Evolutionary conservation across 352 stramenopile genomes (phyloP).

Genomic region (Phytophthora pistaciae): DNA sequence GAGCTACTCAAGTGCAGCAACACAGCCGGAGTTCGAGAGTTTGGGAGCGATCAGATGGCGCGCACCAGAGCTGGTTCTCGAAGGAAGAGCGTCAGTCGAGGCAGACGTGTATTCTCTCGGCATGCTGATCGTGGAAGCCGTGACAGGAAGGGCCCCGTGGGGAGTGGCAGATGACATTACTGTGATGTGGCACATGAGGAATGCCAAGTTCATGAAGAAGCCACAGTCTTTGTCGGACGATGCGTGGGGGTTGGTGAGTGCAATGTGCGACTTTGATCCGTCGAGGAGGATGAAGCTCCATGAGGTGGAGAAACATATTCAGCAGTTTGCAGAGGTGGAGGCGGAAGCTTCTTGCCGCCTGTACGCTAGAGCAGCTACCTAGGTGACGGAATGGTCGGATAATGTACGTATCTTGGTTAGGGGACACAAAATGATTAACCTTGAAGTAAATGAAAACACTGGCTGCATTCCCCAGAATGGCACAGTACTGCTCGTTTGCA

Average conservation of each 20-base stretch:
- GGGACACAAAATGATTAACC: no score
- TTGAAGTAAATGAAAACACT: no score
- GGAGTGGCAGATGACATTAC: neutral
- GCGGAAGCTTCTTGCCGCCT: neutral
- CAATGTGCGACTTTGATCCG: slow-evolving; percentile 12
- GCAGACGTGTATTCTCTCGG: slow-evolving; percentile 14
- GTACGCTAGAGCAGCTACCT: no score
- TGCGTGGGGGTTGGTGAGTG: slow-evolving; percentile 4
- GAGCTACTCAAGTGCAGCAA: neutral
- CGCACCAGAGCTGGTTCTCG: slow-evolving; percentile 1
- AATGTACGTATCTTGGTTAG: no score
- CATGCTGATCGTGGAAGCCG: slow-evolving; percentile 8
- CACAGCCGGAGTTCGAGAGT: neutral
- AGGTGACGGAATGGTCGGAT: no score
- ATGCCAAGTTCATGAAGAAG: slow-evolving; percentile 3
- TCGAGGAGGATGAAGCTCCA: neutral
- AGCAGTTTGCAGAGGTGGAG: neutral
- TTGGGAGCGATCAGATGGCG: slow-evolving; percentile 7
- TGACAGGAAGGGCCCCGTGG: slow-evolving; percentile 4
- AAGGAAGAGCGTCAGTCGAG: neutral
- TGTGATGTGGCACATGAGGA: neutral
- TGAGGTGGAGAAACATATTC: slow-evolving; percentile 1
- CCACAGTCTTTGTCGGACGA: slow-evolving; percentile 1
- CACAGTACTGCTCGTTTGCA: no score
- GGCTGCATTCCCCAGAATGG: no score